Evolutionary conservation across 306 rosid species (phyloP).

Genomic region (Gleditsia sinensis): DNA sequence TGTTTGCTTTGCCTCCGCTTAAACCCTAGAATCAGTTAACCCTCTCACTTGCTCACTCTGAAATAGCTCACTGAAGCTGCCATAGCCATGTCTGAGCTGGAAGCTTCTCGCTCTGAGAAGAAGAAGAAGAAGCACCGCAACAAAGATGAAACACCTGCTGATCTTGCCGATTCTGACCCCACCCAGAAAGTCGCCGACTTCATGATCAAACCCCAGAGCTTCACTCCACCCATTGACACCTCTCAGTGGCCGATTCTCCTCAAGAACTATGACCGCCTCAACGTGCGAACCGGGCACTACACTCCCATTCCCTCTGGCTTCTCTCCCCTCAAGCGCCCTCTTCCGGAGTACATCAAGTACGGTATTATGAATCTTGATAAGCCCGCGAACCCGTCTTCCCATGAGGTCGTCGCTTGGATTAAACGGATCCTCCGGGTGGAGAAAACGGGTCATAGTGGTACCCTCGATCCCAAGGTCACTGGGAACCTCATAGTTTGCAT

Average conservation of each 20-base stretch:
- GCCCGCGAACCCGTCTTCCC: slow-evolving; percentile 90
- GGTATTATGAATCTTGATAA: slow-evolving; percentile 81
- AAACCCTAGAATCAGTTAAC: not conserved
- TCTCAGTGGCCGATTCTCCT: slow-evolving; percentile 87
- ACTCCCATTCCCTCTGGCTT: slow-evolving; percentile 76
- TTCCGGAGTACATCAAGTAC: slow-evolving; percentile 64
- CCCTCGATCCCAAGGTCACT: slow-evolving; percentile 86
- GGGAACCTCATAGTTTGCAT: slow-evolving; percentile 83
- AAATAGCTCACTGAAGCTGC: not conserved
- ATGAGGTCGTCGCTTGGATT: slow-evolving; percentile 89
- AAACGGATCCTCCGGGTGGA: slow-evolving; percentile 75
- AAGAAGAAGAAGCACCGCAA: slow-evolving; percentile 52
- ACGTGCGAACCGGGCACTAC: slow-evolving; percentile 84
- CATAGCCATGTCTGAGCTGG: slow-evolving; percentile 44
- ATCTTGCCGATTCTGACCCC: slow-evolving; percentile 14
- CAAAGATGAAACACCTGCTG: slow-evolving; percentile 30
- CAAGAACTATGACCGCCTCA: slow-evolving; percentile 86
- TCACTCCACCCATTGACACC: slow-evolving; percentile 69
- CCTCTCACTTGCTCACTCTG: not conserved
- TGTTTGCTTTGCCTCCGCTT: not conserved
- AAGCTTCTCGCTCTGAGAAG: slow-evolving; percentile 54
- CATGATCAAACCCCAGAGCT: slow-evolving; percentile 73
- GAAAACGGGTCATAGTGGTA: slow-evolving; percentile 85
- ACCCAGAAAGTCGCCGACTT: slow-evolving; percentile 42
- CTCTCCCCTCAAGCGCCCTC: slow-evolving; percentile 83